phyloP scores from a whole-genome alignment of 2,329 filamentous ascomycete genomes.

The Neonectria punicea region DNA sequence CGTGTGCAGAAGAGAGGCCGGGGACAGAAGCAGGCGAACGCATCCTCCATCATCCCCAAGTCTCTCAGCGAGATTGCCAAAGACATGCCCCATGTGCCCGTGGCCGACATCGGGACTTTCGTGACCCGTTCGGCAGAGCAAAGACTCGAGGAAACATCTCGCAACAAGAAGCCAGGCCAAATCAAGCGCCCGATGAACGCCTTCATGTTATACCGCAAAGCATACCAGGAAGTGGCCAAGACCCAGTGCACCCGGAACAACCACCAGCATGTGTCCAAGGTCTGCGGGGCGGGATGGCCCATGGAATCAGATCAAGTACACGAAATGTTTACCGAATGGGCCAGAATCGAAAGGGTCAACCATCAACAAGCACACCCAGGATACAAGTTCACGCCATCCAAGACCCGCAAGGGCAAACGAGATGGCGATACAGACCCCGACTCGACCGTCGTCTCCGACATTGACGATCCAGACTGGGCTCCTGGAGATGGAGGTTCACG shows the following conservation, averaged over 20 bases:
- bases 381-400: constrained; percentile 94
- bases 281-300: constrained; percentile 89
- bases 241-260: constrained; percentile 85
- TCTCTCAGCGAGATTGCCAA: constrained; percentile 78
- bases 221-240: constrained; percentile 89
- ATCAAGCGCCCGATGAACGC: constrained; percentile 96
- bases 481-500: constrained; percentile 14
- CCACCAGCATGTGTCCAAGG: constrained; percentile 89
- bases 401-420: constrained; percentile 59
- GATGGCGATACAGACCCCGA: constrained; percentile 42
- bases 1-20: constrained; percentile 38
- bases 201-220: constrained; percentile 97
- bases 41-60: constrained; percentile 64
- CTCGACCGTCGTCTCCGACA: constrained; percentile 27
- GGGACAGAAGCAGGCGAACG: constrained; percentile 48
- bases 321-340: constrained; percentile 80
- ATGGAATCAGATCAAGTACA: constrained; percentile 79
- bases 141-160: constrained; percentile 72
- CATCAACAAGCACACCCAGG: constrained; percentile 86
- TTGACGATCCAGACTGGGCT: constrained; percentile 39
- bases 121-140: constrained; percentile 77
- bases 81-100: constrained; percentile 67
- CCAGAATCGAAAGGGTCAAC: constrained; percentile 83
- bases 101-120: constrained; percentile 83
- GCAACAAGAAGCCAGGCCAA: constrained; percentile 77